phyloP scores from a whole-genome alignment of 345 rosid species.

The Populus alba region DNA sequence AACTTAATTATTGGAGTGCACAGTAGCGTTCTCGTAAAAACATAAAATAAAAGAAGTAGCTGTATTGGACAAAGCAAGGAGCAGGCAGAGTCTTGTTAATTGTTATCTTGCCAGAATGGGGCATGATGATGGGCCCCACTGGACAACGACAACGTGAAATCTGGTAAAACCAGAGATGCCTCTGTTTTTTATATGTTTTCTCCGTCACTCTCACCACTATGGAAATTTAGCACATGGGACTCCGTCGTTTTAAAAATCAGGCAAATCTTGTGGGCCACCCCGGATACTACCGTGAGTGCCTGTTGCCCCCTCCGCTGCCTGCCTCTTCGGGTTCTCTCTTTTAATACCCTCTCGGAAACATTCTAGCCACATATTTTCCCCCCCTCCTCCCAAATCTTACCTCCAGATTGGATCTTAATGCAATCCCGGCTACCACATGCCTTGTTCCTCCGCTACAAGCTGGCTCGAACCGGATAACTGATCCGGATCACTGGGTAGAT shows the following conservation, averaged over 20 bases:
- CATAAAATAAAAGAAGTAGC: too few species aligned
- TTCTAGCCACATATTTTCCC: background rate
- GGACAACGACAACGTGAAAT: background rate
- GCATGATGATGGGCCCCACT: background rate
- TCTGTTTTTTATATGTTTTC: background rate
- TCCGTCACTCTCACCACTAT: background rate
- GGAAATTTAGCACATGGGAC: background rate
- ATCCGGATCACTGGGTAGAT: rapidly evolving
- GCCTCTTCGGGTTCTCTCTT: background rate
- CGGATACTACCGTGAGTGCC: too few species aligned
- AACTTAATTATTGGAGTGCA: too few species aligned
- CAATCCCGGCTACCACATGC: too few species aligned
- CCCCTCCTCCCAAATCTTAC: background rate
- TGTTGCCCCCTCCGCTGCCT: background rate
- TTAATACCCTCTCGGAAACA: background rate
- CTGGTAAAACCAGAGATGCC: background rate
- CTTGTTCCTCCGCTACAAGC: too few species aligned
- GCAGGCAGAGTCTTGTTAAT: too few species aligned
- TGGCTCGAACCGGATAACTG: too few species aligned
- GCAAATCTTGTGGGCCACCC: background rate
- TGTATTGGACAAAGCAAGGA: too few species aligned
- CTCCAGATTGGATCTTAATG: background rate
- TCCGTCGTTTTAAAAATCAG: background rate
- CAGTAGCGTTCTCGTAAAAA: too few species aligned
- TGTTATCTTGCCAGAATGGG: too few species aligned